Evolutionary conservation across 2,329 filamentous ascomycete species (phyloP).

Genomic region (Orbilia javanica): DNA sequence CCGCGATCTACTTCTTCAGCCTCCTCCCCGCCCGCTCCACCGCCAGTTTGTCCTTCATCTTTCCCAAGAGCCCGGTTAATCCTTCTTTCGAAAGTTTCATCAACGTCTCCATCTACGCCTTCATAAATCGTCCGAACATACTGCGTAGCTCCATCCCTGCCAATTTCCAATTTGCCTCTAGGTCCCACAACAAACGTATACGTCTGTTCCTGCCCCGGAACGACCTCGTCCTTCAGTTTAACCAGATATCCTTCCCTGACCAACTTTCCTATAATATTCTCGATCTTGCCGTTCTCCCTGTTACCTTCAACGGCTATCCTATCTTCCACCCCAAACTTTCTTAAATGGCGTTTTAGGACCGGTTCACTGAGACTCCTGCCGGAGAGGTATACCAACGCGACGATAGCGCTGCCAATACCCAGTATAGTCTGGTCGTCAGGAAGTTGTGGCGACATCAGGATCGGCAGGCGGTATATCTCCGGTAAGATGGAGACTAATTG

Average conservation of each 20-base stretch:
- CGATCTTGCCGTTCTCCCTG: constrained; percentile 80
- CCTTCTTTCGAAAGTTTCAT: constrained; percentile 37
- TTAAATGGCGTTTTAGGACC: constrained; percentile 81
- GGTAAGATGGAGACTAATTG: constrained; percentile 82
- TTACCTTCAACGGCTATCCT: constrained; percentile 81
- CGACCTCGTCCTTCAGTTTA: constrained; percentile 74
- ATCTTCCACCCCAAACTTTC: constrained; percentile 62
- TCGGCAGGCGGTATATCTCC: constrained; percentile 73
- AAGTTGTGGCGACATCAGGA: constrained; percentile 77
- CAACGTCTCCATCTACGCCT: constrained; percentile 32
- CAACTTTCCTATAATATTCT: constrained; percentile 79
- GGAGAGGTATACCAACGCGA: constrained; percentile 80
- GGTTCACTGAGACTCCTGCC: constrained; percentile 80
- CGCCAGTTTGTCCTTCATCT: constrained; percentile 19
- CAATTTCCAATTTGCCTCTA: constrained; percentile 86
- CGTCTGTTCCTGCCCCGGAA: constrained; percentile 76
- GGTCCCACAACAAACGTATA: constrained; percentile 87
- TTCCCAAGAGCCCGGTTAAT: constrained; percentile 52
- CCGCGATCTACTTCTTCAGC: not conserved
- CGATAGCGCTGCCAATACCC: constrained; percentile 82
- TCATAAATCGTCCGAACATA: constrained; percentile 71
- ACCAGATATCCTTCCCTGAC: constrained; percentile 86
- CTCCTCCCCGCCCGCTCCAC: not conserved
- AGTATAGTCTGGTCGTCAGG: constrained; percentile 82
- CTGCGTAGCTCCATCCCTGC: constrained; percentile 78